These are phyloP conservation scores for Sugiyamaella smithiae DNA, from an alignment of 805 yeast genomes.

Conservation along the genomic window DNA sequence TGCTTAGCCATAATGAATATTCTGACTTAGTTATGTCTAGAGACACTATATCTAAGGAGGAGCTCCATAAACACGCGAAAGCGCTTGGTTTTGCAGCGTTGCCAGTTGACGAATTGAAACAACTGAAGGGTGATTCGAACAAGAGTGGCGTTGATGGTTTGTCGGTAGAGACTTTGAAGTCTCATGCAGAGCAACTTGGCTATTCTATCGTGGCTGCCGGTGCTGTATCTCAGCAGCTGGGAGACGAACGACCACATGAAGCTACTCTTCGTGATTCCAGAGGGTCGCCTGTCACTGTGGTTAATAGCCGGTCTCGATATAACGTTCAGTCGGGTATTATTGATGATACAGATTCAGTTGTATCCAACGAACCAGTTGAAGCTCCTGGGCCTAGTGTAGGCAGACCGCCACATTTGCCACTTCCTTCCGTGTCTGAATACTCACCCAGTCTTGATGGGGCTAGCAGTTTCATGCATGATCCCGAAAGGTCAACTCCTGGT, in stretches of 20 bases:
- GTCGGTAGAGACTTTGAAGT: neutral
- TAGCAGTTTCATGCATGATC: conserved; percentile 1
- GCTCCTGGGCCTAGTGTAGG: neutral
- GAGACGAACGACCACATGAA: neutral
- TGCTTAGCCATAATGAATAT: conserved; percentile 10
- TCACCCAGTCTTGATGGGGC: conserved; percentile 4
- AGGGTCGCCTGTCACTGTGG: conserved; percentile 20
- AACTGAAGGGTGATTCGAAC: neutral
- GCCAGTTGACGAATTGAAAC: neutral
- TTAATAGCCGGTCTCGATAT: conserved; percentile 8
- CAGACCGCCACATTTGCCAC: conserved; percentile 11
- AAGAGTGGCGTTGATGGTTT: neutral
- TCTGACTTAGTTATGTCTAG: conserved; percentile 1
- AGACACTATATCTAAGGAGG: neutral
- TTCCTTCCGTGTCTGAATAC: conserved; percentile 12
- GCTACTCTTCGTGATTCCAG: conserved; percentile 15
- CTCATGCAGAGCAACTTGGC: neutral
- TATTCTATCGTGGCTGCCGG: neutral
- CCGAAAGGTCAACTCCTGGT: neutral
- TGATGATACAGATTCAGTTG: conserved; percentile 15
- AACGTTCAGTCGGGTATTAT: conserved; percentile 21
- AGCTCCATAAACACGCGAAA: neutral
- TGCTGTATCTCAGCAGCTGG: neutral
- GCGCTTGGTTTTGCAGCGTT: neutral
- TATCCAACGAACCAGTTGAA: neutral